phyloP scores from a whole-genome alignment of 2,329 filamentous ascomycete genomes.

The Monilinia polystroma region DNA sequence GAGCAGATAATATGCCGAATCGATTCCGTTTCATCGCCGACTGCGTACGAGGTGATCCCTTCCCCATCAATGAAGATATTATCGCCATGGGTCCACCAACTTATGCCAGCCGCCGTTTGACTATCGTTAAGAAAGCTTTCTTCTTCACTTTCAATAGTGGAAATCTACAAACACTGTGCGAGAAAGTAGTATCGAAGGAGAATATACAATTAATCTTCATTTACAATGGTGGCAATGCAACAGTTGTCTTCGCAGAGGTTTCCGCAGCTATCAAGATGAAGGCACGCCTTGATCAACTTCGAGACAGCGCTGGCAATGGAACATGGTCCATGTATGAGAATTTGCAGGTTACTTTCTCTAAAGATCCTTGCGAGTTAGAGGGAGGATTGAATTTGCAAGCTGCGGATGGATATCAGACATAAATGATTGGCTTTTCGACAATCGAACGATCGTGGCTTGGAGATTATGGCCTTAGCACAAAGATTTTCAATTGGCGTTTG shows the following conservation, averaged over 20 bases:
- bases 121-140: slow-evolving; percentile 38
- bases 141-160: slow-evolving; percentile 36
- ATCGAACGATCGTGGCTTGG: background rate
- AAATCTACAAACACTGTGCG: slow-evolving; percentile 31
- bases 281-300: slow-evolving; percentile 31
- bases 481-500: background rate
- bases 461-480: background rate
- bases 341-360: slow-evolving; percentile 23
- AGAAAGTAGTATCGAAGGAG: slow-evolving; percentile 32
- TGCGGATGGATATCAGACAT: slow-evolving; percentile 14
- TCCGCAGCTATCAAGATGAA: slow-evolving; percentile 35
- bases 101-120: slow-evolving; percentile 36
- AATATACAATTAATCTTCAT: slow-evolving; percentile 33
- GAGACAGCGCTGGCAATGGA: slow-evolving; percentile 7
- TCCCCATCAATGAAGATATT: slow-evolving; percentile 32
- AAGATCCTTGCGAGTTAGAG: slow-evolving; percentile 25
- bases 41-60: slow-evolving; percentile 31
- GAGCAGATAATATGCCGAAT: slow-evolving; percentile 24
- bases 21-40: slow-evolving; percentile 37
- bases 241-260: slow-evolving; percentile 38
- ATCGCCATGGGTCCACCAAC: slow-evolving; percentile 32
- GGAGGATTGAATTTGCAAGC: slow-evolving; percentile 18
- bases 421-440: background rate
- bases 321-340: slow-evolving; percentile 12
- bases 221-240: slow-evolving; percentile 40